phyloP scores from a whole-genome alignment of 805 yeast species.

The Trichomonascus vanleenenianus region DNA sequence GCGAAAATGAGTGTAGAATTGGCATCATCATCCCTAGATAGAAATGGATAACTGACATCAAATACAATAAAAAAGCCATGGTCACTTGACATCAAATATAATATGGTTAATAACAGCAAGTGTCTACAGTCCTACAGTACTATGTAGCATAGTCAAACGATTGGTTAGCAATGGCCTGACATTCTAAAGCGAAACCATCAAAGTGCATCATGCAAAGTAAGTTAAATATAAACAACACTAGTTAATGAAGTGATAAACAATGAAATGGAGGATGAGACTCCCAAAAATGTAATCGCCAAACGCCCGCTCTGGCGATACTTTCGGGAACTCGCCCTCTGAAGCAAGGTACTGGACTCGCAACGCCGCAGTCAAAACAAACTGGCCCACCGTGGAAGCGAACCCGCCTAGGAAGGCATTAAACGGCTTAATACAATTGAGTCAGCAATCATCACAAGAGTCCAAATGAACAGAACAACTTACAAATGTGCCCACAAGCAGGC shows the following conservation, averaged over 20 bases:
- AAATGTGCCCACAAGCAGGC: conserved; percentile 69
- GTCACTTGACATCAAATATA: too few relatives aligned
- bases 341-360: conserved; percentile 59
- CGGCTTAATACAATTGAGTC: conserved; percentile 40
- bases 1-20: too few relatives aligned
- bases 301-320: conserved; percentile 51
- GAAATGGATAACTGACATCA: too few relatives aligned
- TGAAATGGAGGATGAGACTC: conserved; percentile 79
- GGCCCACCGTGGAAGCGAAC: conserved; percentile 86
- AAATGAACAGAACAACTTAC: conserved; percentile 21
- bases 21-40: too few relatives aligned
- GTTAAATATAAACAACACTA: conserved; percentile 24
- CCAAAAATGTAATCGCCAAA: conserved; percentile 87
- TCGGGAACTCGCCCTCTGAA: conserved; percentile 33
- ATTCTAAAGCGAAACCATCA: too few relatives aligned
- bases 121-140: too few relatives aligned
- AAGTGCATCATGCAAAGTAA: too few relatives aligned
- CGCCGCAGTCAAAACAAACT: conserved; percentile 72
- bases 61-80: too few relatives aligned
- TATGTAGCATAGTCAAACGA: too few relatives aligned
- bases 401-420: conserved; percentile 96
- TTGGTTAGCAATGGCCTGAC: too few relatives aligned
- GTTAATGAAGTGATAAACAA: conserved; percentile 85
- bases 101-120: too few relatives aligned
- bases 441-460: background rate